phyloP scores from a whole-genome alignment of 2,329 filamentous ascomycete genomes.

The Amesomyces nigricolor region DNA sequence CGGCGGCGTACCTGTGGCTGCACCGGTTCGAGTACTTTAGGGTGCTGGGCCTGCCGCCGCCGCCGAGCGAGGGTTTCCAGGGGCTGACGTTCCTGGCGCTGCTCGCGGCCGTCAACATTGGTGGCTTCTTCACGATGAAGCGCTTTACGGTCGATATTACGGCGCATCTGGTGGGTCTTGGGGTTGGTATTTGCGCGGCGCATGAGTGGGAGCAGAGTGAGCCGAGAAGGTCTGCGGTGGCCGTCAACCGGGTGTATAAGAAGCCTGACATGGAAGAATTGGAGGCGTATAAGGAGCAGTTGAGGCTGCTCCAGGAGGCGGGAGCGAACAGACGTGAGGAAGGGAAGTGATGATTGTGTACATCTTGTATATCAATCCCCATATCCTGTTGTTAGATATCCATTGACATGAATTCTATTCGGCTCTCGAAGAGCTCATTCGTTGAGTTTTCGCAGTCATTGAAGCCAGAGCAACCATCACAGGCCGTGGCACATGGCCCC shows the following conservation, averaged over 20 bases:
- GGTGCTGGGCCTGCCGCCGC: conserved; percentile 52
- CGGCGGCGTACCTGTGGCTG: conserved; percentile 57
- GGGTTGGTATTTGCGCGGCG: conserved; percentile 41
- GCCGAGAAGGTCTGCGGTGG: conserved; percentile 26
- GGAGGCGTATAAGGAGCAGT: too few relatives aligned
- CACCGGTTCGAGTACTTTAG: conserved; percentile 52
- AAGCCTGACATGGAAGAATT: too few relatives aligned
- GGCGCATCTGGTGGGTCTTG: conserved; percentile 49
- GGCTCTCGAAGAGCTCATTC: too few relatives aligned
- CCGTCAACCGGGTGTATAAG: conserved; percentile 11
- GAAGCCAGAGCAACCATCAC: neutral
- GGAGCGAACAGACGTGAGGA: neutral
- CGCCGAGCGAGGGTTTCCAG: conserved; percentile 46
- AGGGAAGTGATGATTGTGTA: neutral
- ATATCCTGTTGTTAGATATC: too few relatives aligned
- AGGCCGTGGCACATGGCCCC: too few relatives aligned
- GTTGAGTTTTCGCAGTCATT: too few relatives aligned
- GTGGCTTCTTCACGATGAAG: conserved; percentile 40
- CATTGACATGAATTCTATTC: too few relatives aligned
- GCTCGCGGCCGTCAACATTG: conserved; percentile 45
- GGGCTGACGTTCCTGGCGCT: conserved; percentile 50
- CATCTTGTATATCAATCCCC: neutral
- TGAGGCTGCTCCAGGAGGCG: too few relatives aligned
- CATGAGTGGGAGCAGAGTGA: conserved; percentile 29
- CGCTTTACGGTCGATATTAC: conserved; percentile 44